Evolutionary conservation across 371 early-diverging fungal genomes (phyloP).

Genomic region (Furculomyces boomerangus): DNA sequence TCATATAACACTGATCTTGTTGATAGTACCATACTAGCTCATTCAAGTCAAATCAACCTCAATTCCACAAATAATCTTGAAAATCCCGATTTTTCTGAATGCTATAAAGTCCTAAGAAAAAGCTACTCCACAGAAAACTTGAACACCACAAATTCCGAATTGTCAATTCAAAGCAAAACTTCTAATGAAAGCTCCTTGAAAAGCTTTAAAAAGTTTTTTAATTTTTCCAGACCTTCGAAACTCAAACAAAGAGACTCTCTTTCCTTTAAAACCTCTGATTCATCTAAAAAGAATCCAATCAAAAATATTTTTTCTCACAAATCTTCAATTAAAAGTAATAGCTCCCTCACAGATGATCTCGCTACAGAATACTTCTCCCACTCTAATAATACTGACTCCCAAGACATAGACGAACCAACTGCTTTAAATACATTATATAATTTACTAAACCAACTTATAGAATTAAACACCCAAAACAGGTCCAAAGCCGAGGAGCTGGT

Average conservation of each 20-base stretch:
- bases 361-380: not conserved
- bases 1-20: too few species aligned
- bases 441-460: slow-evolving; percentile 5
- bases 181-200: not conserved
- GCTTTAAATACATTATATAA: slow-evolving; percentile 1
- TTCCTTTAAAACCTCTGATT: not conserved
- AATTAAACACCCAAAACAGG: slow-evolving; percentile 2
- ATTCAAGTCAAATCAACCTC: too few species aligned
- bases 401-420: not conserved
- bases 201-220: not conserved
- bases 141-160: not conserved
- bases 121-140: not conserved
- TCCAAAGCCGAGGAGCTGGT: slow-evolving; percentile 5
- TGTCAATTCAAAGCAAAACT: not conserved
- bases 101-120: not conserved
- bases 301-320: not conserved
- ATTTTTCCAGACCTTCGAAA: not conserved
- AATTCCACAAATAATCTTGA: too few species aligned
- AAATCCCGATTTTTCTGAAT: not conserved
- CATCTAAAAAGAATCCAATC: not conserved
- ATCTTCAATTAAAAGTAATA: not conserved
- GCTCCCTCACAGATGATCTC: not conserved
- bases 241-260: not conserved
- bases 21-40: too few species aligned
- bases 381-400: not conserved